Conservation (phyloP, 2,329 filamentous ascomycete genomes). For the Aspergillus proliferans region DNA sequence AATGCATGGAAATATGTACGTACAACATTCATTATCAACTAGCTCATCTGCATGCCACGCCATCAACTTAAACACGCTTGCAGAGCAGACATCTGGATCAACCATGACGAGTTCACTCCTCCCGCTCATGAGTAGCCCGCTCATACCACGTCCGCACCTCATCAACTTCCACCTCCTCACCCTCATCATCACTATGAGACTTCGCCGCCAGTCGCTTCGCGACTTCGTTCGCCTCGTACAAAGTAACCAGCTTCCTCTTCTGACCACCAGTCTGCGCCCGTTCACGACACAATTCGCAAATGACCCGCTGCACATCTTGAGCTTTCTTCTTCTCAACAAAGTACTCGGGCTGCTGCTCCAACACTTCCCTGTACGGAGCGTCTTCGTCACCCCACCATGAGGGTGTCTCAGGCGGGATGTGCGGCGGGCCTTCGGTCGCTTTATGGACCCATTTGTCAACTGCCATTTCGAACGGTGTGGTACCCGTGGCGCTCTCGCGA, state of each 20-base stretch:
- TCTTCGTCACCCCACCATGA: neutral
- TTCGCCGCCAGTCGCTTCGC: slow-evolving; percentile 42
- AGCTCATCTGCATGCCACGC: too few relatives aligned
- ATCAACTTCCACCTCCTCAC: neutral
- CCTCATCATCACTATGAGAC: slow-evolving; percentile 1
- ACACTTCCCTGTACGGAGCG: neutral
- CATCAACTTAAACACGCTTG: too few relatives aligned
- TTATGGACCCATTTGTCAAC: slow-evolving; percentile 22
- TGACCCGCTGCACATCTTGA: slow-evolving; percentile 5
- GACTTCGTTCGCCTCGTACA: slow-evolving; percentile 58
- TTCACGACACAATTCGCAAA: slow-evolving; percentile 36
- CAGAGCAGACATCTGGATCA: too few relatives aligned
- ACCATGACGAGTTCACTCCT: too few relatives aligned
- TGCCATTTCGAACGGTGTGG: slow-evolving; percentile 59
- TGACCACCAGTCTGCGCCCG: slow-evolving; percentile 13
- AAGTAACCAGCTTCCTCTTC: slow-evolving; percentile 50
- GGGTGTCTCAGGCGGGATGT: neutral
- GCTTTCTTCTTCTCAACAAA: slow-evolving; percentile 8
- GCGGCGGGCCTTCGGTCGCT: slow-evolving; percentile 13
- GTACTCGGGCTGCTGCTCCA: slow-evolving; percentile 1
- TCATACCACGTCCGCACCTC: slow-evolving; percentile 5
- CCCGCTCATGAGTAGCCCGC: neutral
- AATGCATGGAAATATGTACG: too few relatives aligned
- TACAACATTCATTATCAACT: too few relatives aligned
- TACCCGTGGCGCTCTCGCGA: slow-evolving; percentile 69